Evolutionary conservation across 805 yeast genomes (phyloP).

Genomic region (Saccharomycopsis sp.): DNA sequence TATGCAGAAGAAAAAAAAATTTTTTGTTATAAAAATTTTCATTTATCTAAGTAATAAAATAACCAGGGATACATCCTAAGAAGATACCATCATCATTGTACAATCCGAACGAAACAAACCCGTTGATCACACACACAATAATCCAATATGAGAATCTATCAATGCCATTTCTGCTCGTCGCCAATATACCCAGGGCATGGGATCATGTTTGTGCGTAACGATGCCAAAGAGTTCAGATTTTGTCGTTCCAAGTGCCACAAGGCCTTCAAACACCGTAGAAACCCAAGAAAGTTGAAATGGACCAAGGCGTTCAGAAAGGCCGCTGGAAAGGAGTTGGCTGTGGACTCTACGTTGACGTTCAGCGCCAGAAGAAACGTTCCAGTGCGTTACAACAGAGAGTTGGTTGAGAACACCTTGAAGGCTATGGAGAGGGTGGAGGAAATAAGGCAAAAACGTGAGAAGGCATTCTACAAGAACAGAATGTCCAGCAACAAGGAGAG

Average conservation of each 20-base stretch:
- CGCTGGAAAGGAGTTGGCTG: slow-evolving; percentile 97
- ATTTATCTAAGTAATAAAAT: no score
- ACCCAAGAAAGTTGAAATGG: slow-evolving; percentile 97
- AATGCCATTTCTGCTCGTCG: slow-evolving; percentile 95
- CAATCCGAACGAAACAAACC: not conserved
- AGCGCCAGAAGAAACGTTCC: slow-evolving; percentile 98
- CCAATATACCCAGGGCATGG: slow-evolving; percentile 96
- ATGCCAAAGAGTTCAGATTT: slow-evolving; percentile 94
- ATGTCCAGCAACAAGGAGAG: slow-evolving; percentile 95
- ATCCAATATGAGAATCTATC: slow-evolving; percentile 68
- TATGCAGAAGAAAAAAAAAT: no score
- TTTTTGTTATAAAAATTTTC: not conserved
- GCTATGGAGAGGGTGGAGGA: slow-evolving; percentile 96
- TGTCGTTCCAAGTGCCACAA: slow-evolving; percentile 98
- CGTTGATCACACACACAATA: not conserved
- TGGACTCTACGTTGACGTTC: slow-evolving; percentile 91
- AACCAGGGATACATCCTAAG: no score
- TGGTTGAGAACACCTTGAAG: slow-evolving; percentile 86
- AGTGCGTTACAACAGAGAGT: slow-evolving; percentile 93
- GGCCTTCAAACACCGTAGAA: slow-evolving; percentile 94
- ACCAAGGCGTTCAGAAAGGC: slow-evolving; percentile 98
- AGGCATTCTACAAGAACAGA: slow-evolving; percentile 98
- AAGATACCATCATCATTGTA: no score
- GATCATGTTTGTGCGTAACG: slow-evolving; percentile 95
- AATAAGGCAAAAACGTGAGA: slow-evolving; percentile 92